A percentile compares a stretch with the other conserved stretches of the same genome.
These are phyloP conservation scores for Penicillium janthinellum DNA, from an alignment of 2,329 filamentous ascomycete genomes.

Conservation along the genomic window DNA sequence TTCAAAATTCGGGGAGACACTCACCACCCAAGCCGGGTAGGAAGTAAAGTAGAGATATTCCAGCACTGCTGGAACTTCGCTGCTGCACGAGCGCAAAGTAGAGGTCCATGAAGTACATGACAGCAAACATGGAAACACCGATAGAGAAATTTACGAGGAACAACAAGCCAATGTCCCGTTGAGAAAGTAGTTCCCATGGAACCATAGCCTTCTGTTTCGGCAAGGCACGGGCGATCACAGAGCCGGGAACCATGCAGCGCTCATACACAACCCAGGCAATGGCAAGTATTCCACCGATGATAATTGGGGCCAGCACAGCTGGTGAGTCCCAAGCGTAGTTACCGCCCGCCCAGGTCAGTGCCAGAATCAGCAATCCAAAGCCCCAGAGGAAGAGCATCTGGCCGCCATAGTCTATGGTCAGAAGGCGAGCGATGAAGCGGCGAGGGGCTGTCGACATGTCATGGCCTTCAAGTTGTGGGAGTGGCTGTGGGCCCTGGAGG, in stretches of 20 bases:
- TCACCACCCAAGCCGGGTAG: constrained; percentile 63
- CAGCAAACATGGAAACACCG: constrained; percentile 47
- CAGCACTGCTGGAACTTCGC: constrained; percentile 54
- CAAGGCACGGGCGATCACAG: constrained; percentile 50
- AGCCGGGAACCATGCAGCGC: constrained; percentile 56
- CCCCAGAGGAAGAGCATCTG: constrained; percentile 60
- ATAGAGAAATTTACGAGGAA: constrained; percentile 5
- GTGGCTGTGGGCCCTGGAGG: constrained; percentile 8
- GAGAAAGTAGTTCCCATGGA: constrained; percentile 60
- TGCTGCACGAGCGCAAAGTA: constrained; percentile 67
- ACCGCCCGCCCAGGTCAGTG: constrained; percentile 59
- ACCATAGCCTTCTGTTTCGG: constrained; percentile 64
- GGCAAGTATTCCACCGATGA: constrained; percentile 49
- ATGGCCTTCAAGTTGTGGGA: constrained; percentile 2
- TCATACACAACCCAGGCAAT: constrained; percentile 54
- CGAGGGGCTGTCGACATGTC: constrained; percentile 3
- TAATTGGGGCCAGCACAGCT: constrained; percentile 53
- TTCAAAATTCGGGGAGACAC: constrained; percentile 12
- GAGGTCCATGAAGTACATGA: constrained; percentile 69
- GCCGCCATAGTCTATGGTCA: constrained; percentile 53
- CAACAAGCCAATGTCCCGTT: constrained; percentile 55
- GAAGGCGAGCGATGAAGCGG: constrained; percentile 9
- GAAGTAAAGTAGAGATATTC: constrained; percentile 63
- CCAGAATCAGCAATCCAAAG: constrained; percentile 57
- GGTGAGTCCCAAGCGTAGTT: constrained; percentile 56